Base-by-base conservation (phyloP, 2,329 filamentous ascomycete species). In the Camillea tinctor region DNA sequence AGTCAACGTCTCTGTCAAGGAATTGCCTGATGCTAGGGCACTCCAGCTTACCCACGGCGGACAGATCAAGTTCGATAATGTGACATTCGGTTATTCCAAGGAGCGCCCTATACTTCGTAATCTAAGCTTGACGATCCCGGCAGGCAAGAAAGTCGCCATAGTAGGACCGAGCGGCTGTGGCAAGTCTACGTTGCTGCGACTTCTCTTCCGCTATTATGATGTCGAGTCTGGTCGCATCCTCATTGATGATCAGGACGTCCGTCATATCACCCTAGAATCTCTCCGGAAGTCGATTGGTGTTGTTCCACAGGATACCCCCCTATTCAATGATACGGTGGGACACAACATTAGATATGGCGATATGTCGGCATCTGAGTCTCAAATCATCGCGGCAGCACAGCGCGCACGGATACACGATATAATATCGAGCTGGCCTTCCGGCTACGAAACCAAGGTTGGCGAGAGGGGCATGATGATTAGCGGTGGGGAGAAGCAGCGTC, bases 381-480 rank as follows among this genome's bases (percentile, higher is more conserved):
- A 88, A 59, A 89, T 99, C 7, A 74, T 87, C 13, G 88, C 88
- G 26, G 95, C 92, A 0, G 93, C 95, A 1, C 87, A 88, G 70
- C 84, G 92, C 57, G 94, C 95, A 1, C 87, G 88, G 59, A 92
- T 99, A 60, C 89, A 97, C 75, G 88, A 95, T 51, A 92, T 90
- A 55, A 89, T 97, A 62, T 80, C 84, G 58, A 80, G 80, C n/a
- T 88, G 96, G 73, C 92, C 92, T 1, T 89, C 93, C n/a, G 92
- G 92, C 17, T 97, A 98, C 74, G 78, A 88, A 21, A 98, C 95
- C 20, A 93, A 90, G 75, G 95, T 98, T 23, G 94, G 94, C 56
- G 94, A 97, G 79, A 85, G 94, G 52, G 93, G 93, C 1, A 88
- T 97, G 85, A 97, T 97, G 93, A 97, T 97, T 51, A 96, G 91